Conservation (phyloP, 1,284 basidiomycete species). For the Trichosporon asahii region DNA sequence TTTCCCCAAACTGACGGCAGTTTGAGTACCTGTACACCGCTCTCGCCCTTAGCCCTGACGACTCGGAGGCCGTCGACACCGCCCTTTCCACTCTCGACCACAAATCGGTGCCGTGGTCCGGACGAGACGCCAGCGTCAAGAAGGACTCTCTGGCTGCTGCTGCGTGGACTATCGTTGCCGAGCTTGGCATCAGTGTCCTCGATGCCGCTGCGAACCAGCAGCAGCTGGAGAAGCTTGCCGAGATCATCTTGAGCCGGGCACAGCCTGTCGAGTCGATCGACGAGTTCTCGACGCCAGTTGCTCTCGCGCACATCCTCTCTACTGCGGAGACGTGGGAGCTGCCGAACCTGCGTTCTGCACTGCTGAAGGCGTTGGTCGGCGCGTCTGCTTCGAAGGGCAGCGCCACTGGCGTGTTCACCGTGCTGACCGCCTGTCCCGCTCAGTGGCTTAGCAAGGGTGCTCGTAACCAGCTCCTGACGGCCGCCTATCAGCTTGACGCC, state of each 20-base stretch:
- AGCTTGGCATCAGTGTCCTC: constrained; percentile 27
- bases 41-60: constrained; percentile 15
- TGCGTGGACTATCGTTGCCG: constrained; percentile 28
- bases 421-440: constrained; percentile 21
- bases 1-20: not conserved
- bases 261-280: not conserved
- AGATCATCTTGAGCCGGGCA: constrained; percentile 10
- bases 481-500: constrained; percentile 22
- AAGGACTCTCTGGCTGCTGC: constrained; percentile 21
- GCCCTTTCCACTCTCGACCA: constrained; percentile 13
- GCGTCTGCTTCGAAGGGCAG: not conserved
- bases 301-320: constrained; percentile 13
- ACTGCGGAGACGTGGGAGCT: constrained; percentile 26
- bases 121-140: constrained; percentile 17
- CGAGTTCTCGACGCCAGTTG: not conserved
- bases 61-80: constrained; percentile 15
- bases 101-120: constrained; percentile 12
- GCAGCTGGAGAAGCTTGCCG: constrained; percentile 20
- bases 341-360: constrained; percentile 14
- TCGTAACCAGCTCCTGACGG: constrained; percentile 19
- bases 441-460: constrained; percentile 21
- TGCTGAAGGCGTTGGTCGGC: constrained; percentile 18
- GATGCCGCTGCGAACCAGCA: constrained; percentile 14
- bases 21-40: constrained; percentile 21
- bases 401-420: constrained; percentile 12